Evolutionary conservation across 2,329 filamentous ascomycete genomes (phyloP), one percentile per base, ranked within the genome.

Genomic region (Stachybotrys elegans): DNA sequence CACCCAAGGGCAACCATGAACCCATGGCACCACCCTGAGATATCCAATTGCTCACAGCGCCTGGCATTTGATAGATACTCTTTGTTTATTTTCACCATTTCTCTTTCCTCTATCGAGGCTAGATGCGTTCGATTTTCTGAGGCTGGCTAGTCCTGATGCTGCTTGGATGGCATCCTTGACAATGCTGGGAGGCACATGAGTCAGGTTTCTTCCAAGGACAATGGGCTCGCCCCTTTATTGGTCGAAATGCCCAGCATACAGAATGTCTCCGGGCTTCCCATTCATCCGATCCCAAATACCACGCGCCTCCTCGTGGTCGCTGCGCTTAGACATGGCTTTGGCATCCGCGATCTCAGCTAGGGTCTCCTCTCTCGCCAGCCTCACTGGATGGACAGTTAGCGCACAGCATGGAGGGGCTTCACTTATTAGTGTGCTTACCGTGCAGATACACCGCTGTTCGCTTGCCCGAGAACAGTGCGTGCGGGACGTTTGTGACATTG

Each of bases 381-480:
- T 60, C 12, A 73, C 72, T 66, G 12, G 4, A 7, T 11, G 0
- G 1, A 23, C 6, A 1, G 17, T 53, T 20, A 55, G 44, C 16
- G 19, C 31, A 34, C 31, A 34, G n/a, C n/a, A 29, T 29, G 25
- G 25, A 4, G n/a, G 25, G 25, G 25, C 4, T 3, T 29, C 3
- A 3, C n/a, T 11, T 11, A 29, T 3, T 11, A n/a, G 11, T 3
- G 3, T 29, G 25, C 75, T 65, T 55, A 79, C 77, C 69, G 50
- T 83, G 79, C 5, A 79, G 46, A 40, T 62, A 78, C 1, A 83
- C 78, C 5, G 75, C 78, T 0, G 78, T 66, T 22, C 70, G 60
- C 68, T 83, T 83, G 3, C 78, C 79, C 12, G 65, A 75, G 53
- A 67, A 83, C 53, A 83, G 69, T 0, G 80, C 79, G 48, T 82